These are phyloP conservation scores for Ramalina intermedia DNA, from an alignment of 495 filamentous ascomycete genomes.

Conservation along the genomic window DNA sequence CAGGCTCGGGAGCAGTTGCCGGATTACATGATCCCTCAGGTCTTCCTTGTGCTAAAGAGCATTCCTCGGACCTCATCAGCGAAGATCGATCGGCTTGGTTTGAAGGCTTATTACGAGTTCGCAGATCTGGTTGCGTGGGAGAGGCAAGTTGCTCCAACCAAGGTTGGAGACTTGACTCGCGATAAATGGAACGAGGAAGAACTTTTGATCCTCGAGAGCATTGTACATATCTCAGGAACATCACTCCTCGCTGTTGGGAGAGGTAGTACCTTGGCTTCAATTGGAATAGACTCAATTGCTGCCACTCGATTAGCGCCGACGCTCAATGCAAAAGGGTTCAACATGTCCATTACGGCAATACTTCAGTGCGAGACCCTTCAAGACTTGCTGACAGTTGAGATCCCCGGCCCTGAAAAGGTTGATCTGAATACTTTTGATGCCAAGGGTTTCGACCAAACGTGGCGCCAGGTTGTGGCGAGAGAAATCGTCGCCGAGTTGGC, in stretches of 20 bases:
- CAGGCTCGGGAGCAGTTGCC: slow-evolving; percentile 17
- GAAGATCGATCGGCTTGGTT: slow-evolving; percentile 21
- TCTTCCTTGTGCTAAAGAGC: slow-evolving; percentile 18
- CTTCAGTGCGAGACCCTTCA: slow-evolving; percentile 19
- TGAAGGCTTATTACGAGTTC: slow-evolving; percentile 18
- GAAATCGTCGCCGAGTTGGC: slow-evolving; percentile 11
- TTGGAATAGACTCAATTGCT: slow-evolving; percentile 25
- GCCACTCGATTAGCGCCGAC: slow-evolving; percentile 20
- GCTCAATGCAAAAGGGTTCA: slow-evolving; percentile 17
- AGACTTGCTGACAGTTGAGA: not conserved
- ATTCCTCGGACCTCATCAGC: slow-evolving; percentile 24
- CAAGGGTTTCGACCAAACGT: slow-evolving; percentile 15
- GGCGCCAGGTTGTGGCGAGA: slow-evolving; percentile 6
- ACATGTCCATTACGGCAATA: slow-evolving; percentile 19
- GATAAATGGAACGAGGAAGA: slow-evolving; percentile 1
- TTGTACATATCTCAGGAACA: slow-evolving; percentile 18
- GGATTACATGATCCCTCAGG: slow-evolving; percentile 23
- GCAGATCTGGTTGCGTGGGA: slow-evolving; percentile 23
- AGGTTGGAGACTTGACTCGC: not conserved
- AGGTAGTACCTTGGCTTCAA: slow-evolving; percentile 16
- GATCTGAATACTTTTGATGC: slow-evolving; percentile 12
- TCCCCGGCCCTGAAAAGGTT: not conserved
- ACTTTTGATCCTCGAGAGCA: slow-evolving; percentile 12
- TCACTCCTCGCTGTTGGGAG: slow-evolving; percentile 14
- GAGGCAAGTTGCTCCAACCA: slow-evolving; percentile 9